Percentiles rank a stretch among this genome's conserved stretches.
phyloP scores from a whole-genome alignment of 352 stramenopile genomes.

The Saprolegnia parasitica region DNA sequence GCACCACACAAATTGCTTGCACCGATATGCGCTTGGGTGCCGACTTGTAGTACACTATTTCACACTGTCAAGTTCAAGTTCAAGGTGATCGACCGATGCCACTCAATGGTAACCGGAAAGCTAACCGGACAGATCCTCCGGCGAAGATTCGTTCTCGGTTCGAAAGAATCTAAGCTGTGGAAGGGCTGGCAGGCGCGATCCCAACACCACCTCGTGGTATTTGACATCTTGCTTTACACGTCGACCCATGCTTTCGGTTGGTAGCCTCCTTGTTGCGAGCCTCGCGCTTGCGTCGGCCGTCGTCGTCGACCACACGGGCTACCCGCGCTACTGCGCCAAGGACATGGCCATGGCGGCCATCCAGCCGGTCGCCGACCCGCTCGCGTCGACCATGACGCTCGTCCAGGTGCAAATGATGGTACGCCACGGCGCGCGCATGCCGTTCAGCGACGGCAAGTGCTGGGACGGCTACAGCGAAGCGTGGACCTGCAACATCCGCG shows the following conservation, averaged over 20 bases:
- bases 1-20: no score
- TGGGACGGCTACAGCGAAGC: conserved; percentile 25
- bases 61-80: no score
- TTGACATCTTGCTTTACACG: no score
- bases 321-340: conserved; percentile 24
- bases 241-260: not conserved
- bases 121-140: not conserved
- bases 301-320: conserved; percentile 14
- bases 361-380: conserved; percentile 9
- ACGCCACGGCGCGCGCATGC: conserved; percentile 20
- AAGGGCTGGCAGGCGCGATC: no score
- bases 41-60: no score
- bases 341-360: conserved; percentile 25
- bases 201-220: no score
- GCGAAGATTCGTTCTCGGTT: not conserved
- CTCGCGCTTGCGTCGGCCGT: conserved; percentile 3
- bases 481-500: conserved; percentile 26
- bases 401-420: conserved; percentile 28
- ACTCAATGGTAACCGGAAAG: not conserved
- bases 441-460: conserved; percentile 11
- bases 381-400: not conserved
- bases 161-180: not conserved
- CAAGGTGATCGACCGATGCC: no score
- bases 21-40: no score
- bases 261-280: not conserved